Evolutionary conservation across 495 filamentous ascomycete species (phyloP).

Genomic region (Pyrenula massariospora): DNA sequence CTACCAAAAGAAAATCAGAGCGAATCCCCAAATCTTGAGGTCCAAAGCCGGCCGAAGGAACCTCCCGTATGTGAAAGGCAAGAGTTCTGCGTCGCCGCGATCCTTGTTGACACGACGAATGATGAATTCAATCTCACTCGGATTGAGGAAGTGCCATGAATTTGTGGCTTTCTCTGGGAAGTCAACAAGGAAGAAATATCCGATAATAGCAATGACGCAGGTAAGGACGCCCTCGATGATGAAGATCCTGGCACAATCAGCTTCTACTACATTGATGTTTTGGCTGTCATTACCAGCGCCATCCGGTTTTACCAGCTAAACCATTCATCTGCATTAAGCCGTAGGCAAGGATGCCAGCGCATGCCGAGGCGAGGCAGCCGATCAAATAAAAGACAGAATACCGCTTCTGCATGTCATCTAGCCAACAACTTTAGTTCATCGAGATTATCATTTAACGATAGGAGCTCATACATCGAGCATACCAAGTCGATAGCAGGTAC

Average conservation of each 20-base stretch:
- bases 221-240: constrained; percentile 48
- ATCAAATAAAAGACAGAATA: constrained; percentile 55
- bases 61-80: constrained; percentile 34
- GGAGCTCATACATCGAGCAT: constrained; percentile 9
- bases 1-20: constrained; percentile 40
- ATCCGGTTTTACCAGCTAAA: constrained; percentile 35
- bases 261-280: not conserved
- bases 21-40: constrained; percentile 52
- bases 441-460: not conserved
- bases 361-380: constrained; percentile 48
- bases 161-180: constrained; percentile 42
- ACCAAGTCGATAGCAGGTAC: constrained; percentile 8
- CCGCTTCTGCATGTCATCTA: constrained; percentile 51
- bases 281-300: constrained; percentile 35
- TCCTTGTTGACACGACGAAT: constrained; percentile 46
- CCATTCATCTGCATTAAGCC: constrained; percentile 50
- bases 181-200: constrained; percentile 44
- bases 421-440: not conserved
- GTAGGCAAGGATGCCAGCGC: constrained; percentile 52
- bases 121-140: constrained; percentile 40
- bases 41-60: constrained; percentile 39
- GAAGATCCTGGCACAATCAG: constrained; percentile 27
- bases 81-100: constrained; percentile 38
- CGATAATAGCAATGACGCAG: constrained; percentile 25
- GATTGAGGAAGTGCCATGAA: constrained; percentile 39